These are phyloP conservation scores for Rhododendron molle DNA, from an alignment of 148 eudicot genomes.

Conservation along the genomic window DNA sequence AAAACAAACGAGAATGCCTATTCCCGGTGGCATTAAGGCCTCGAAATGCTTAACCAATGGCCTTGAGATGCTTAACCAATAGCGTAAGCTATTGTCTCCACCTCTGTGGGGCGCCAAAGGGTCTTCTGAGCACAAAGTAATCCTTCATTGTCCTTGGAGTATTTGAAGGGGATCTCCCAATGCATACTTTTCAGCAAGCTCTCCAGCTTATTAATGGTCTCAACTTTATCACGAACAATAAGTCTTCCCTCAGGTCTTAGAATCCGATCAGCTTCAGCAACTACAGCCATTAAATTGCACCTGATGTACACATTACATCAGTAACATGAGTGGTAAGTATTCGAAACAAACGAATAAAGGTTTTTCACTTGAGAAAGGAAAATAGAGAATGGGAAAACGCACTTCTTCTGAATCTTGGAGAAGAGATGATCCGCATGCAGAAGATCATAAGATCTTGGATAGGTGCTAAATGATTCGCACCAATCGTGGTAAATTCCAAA, in stretches of 20 bases:
- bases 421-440: slow-evolving; percentile 67
- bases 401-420: slow-evolving; percentile 55
- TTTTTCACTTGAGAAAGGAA: background rate
- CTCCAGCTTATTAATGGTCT: slow-evolving; percentile 37
- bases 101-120: slow-evolving; percentile 47
- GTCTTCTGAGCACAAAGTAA: slow-evolving; percentile 43
- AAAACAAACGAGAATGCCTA: slow-evolving; percentile 5
- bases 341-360: background rate
- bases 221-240: slow-evolving; percentile 41
- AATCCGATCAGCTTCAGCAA: slow-evolving; percentile 51
- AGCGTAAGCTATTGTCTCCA: slow-evolving; percentile 32
- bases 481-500: slow-evolving; percentile 69
- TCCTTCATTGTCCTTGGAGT: slow-evolving; percentile 49
- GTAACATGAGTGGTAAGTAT: background rate
- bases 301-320: slow-evolving; percentile 13
- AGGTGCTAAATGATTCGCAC: slow-evolving; percentile 70
- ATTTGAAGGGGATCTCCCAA: slow-evolving; percentile 42
- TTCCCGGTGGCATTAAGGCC: slow-evolving; percentile 11
- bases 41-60: background rate
- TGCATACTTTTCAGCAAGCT: slow-evolving; percentile 42
- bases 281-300: slow-evolving; percentile 39
- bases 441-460: slow-evolving; percentile 63
- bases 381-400: background rate
- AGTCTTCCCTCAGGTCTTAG: slow-evolving; percentile 57
- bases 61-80: slow-evolving; percentile 16